Evolutionary conservation across 176 grass and related monocot genomes (phyloP).

Genomic region (Ensete ventricosum): DNA sequence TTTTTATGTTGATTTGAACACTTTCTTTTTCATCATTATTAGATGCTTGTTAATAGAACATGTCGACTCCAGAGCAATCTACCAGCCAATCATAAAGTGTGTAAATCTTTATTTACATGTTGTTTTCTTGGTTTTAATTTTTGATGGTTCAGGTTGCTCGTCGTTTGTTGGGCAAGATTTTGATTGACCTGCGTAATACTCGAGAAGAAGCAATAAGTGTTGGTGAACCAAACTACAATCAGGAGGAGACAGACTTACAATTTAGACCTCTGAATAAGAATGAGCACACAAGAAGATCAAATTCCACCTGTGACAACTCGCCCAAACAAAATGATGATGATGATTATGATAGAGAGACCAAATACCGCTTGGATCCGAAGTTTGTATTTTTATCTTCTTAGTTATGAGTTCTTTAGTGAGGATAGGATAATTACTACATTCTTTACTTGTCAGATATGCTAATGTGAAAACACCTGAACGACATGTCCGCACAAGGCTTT

Average conservation of each 20-base stretch:
- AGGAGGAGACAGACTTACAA: constrained; percentile 36
- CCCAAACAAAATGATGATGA: constrained; percentile 42
- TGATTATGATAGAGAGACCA: constrained; percentile 65
- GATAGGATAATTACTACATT: constrained; percentile 15
- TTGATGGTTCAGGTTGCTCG: constrained; percentile 51
- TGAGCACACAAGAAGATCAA: constrained; percentile 38
- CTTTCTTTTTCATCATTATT: no score
- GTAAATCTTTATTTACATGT: background rate
- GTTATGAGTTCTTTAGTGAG: constrained; percentile 3
- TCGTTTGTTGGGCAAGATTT: constrained; percentile 82
- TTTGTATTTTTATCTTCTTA: constrained; percentile 31
- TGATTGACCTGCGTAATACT: constrained; percentile 90
- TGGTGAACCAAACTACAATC: constrained; percentile 41
- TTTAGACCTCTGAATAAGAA: constrained; percentile 28
- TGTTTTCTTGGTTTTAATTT: constrained; percentile 18
- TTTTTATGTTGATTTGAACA: no score
- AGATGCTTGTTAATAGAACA: no score
- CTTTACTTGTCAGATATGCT: constrained; percentile 65
- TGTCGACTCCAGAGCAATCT: background rate
- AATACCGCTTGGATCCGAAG: constrained; percentile 98
- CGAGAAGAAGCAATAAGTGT: constrained; percentile 63
- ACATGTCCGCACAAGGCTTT: constrained; percentile 93
- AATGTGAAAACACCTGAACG: constrained; percentile 88
- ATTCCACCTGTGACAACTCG: constrained; percentile 35
- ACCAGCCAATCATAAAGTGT: background rate